These are phyloP conservation scores for Carex cristatella DNA, from an alignment of 176 grass and related monocot genomes.

Conservation along the genomic window DNA sequence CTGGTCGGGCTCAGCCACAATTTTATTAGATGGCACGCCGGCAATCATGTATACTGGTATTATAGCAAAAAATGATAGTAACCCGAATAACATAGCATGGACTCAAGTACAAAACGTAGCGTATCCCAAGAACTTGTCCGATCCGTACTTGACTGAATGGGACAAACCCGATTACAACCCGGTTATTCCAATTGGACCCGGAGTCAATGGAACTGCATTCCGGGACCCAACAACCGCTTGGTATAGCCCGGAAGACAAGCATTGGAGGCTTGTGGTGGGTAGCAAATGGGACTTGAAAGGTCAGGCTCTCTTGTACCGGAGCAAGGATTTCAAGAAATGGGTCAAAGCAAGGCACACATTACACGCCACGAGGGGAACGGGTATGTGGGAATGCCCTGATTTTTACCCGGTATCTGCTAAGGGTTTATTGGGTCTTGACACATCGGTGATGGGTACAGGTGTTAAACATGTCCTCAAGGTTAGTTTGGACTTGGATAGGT, in stretches of 20 bases:
- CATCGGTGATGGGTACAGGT: neutral
- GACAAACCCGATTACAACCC: slow-evolving; percentile 74
- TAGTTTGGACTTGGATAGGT: slow-evolving; percentile 48
- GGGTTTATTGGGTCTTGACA: neutral
- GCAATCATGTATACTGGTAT: slow-evolving; percentile 68
- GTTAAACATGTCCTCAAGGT: slow-evolving; percentile 58
- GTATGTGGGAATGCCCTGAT: slow-evolving; percentile 96
- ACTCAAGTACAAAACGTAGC: slow-evolving; percentile 65
- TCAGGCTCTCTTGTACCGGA: slow-evolving; percentile 51
- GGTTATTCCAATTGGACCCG: slow-evolving; percentile 21
- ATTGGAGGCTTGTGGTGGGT: slow-evolving; percentile 49
- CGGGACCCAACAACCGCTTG: slow-evolving; percentile 73
- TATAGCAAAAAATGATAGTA: slow-evolving; percentile 13
- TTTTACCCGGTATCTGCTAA: slow-evolving; percentile 61
- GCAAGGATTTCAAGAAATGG: slow-evolving; percentile 61
- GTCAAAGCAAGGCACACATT: slow-evolving; percentile 37
- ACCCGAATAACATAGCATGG: neutral
- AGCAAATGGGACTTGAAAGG: slow-evolving; percentile 42
- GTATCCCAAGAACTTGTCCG: slow-evolving; percentile 56
- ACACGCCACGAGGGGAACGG: slow-evolving; percentile 36
- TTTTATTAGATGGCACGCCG: slow-evolving; percentile 37
- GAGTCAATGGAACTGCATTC: slow-evolving; percentile 57
- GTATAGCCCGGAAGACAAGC: slow-evolving; percentile 32
- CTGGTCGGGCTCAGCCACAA: slow-evolving; percentile 71
- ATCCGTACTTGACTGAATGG: slow-evolving; percentile 59